Evolutionary conservation across 73 alveolate species (phyloP), one percentile per base, ranked within the genome.

Genomic region (Breviolum minutum): DNA sequence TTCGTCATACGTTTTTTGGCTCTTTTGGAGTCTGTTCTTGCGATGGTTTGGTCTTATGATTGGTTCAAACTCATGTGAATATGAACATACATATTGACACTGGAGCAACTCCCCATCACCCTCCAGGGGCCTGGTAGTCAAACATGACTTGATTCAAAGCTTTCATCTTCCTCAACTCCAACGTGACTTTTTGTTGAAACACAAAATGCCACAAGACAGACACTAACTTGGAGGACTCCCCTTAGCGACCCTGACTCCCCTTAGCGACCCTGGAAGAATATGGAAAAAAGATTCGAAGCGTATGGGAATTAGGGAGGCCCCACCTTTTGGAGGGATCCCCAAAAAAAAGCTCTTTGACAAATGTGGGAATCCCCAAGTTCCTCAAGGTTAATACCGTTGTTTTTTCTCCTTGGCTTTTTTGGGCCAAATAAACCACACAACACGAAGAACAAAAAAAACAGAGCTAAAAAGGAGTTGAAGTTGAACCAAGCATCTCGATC

Each of bases 111-210:
- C 54, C 54, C 54, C 54, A 40, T 40, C 54, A 40, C 54, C 54
- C 54, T 40, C 54, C 54, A 40, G 54, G 54, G 5, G 54, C 98
- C 90, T 92, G 98, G 90, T 74, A 92, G 54, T 92, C 98, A 60
- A 92, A 92, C 98, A 92, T 92, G 29, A 92, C 98, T 30, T 92
- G 98, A 30, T 92, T 92, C 90, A 92, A 64, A 64, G 70, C 10
- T 60, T 92, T 84, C 68, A 92, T 73, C 69, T 74, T 92, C 89
- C 69, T 64, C 30, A 62, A 77, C n/a, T 13, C 29, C 83, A 19
- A 10, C 54, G 54, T 40, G 54, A 40, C 54, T 40, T 40, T 0
- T 40, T 40, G n/a, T 68, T 14, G n/a, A 68, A 68, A 1, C 1
- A 68, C 1, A 68, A 68, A 2, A 68, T 68, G 54, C 54, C 77